Conservation (phyloP, 148 eudicot genomes). For the Nepenthes mirabilis region DNA sequence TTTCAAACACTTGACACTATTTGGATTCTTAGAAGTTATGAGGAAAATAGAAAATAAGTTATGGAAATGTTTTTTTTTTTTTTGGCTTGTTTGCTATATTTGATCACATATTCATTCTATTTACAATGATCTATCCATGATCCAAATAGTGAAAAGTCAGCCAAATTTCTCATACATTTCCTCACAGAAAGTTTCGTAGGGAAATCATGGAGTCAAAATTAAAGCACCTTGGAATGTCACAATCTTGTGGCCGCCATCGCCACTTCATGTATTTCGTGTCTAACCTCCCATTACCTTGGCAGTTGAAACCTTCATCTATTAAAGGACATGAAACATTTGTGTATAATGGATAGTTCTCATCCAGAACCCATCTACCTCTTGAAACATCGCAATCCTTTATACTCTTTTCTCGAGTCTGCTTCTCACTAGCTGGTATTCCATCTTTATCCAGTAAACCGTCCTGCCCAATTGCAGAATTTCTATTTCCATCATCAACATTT, state of each 20-base stretch:
- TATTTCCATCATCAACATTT: conserved; percentile 5
- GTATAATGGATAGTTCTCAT: conserved; percentile 69
- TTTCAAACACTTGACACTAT: no score
- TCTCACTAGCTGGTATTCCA: conserved; percentile 9
- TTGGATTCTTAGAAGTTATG: no score
- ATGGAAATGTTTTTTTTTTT: no score
- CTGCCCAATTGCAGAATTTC: conserved; percentile 1
- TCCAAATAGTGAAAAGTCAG: background rate
- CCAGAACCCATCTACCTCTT: conserved; percentile 73
- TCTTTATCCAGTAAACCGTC: background rate
- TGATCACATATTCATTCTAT: no score
- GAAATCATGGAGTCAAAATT: background rate
- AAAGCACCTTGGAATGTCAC: conserved; percentile 71
- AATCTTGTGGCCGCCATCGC: conserved; percentile 90
- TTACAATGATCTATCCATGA: no score
- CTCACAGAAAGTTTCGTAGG: background rate
- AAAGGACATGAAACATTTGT: conserved; percentile 63
- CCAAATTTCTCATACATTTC: background rate
- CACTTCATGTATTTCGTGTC: conserved; percentile 70
- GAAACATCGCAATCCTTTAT: conserved; percentile 48
- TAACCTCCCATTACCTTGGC: conserved; percentile 66
- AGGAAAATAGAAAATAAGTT: no score
- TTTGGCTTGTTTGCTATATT: no score
- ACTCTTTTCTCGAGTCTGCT: conserved; percentile 9
- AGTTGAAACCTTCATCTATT: conserved; percentile 90